Conservation (phyloP, 2,329 filamentous ascomycete species). For the Pseudogymnoascus sp. region DNA sequence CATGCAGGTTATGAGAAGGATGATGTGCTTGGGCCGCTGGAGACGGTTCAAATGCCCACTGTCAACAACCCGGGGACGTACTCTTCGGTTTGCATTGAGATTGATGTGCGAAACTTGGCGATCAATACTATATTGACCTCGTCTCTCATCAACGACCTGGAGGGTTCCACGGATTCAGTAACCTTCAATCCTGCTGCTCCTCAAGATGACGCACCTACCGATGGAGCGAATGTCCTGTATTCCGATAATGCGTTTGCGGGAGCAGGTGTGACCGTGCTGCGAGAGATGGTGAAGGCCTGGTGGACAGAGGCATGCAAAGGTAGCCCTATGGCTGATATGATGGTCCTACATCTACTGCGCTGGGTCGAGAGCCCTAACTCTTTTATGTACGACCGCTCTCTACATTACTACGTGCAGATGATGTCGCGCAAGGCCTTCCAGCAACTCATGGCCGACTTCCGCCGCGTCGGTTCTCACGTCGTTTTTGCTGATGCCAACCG, state of each 20-base stretch:
- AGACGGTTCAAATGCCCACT: slow-evolving; percentile 83
- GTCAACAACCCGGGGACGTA: slow-evolving; percentile 93
- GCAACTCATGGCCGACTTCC: slow-evolving; percentile 94
- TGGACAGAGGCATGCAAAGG: slow-evolving; percentile 90
- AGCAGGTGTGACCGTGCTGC: slow-evolving; percentile 78
- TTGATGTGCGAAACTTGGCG: slow-evolving; percentile 86
- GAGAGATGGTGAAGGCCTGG: slow-evolving; percentile 98
- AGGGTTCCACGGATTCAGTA: slow-evolving; percentile 62
- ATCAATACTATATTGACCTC: slow-evolving; percentile 98
- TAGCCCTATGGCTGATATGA: slow-evolving; percentile 90
- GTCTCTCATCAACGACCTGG: slow-evolving; percentile 91
- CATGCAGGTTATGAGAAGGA: slow-evolving; percentile 95
- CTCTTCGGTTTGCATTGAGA: slow-evolving; percentile 89
- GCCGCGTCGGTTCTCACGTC: slow-evolving; percentile 86
- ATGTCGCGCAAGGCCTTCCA: slow-evolving; percentile 97
- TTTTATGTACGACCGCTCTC: slow-evolving; percentile 86
- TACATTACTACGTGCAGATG: slow-evolving; percentile 98
- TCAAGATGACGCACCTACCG: slow-evolving; percentile 49
- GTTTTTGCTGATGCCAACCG: slow-evolving; percentile 91
- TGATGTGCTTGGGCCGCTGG: slow-evolving; percentile 73
- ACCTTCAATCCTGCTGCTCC: slow-evolving; percentile 71
- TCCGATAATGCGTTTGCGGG: slow-evolving; percentile 90
- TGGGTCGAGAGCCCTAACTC: slow-evolving; percentile 94
- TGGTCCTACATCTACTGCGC: slow-evolving; percentile 93
- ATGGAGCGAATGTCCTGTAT: slow-evolving; percentile 62